Evolutionary conservation across 805 yeast species (phyloP), one percentile per base, ranked within the genome.

Genomic region (Wickerhamomyces canadensis): DNA sequence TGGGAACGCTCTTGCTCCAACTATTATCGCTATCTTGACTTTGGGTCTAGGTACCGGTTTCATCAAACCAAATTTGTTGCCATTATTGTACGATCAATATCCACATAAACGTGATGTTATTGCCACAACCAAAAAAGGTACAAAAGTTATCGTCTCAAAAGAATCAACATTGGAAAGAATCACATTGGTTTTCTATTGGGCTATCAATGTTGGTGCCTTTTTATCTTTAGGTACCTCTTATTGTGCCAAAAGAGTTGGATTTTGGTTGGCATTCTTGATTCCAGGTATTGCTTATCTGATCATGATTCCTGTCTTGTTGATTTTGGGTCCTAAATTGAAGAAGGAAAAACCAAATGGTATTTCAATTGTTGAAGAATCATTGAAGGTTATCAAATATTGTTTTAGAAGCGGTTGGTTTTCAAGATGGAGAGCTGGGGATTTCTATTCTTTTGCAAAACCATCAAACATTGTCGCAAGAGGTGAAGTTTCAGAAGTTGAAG

Each of bases 31-130:
- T 19, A 60, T 65, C 34, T 43, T 65, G 41, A 55, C 77, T 36
- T 74, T 84, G 50, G 91, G 91, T 48, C 49, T 81, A 27, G 91
- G 87, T 28, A 80, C 93, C 23, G 93, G 93, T 53, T 81, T 87
- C 49, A 84, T 84, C 55, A 84, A 84, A 58, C 70, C 88, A 28
- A 83, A 84, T 51, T 43, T 54, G 67, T 77, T 84, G 22, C 75
- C 87, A 5, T 67, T 84, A 55, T 77, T 84, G 55, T 89, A 87
- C 59, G 85, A 80, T 51, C 86, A 80, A 61, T 78, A 74, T 54
- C 78, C 80, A 31, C 73, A 76, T 55, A 65, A 73, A 40, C 68
- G 72, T 47, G 81, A 78, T 44, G 75, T 71, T 35, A 74, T 84
- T 38, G 72, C 68, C 56, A 74, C 72, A 4, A 63, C 72, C 40